Base-by-base conservation (phyloP, 371 early-diverging fungal species). In the Aphelidium insulamus region DNA sequence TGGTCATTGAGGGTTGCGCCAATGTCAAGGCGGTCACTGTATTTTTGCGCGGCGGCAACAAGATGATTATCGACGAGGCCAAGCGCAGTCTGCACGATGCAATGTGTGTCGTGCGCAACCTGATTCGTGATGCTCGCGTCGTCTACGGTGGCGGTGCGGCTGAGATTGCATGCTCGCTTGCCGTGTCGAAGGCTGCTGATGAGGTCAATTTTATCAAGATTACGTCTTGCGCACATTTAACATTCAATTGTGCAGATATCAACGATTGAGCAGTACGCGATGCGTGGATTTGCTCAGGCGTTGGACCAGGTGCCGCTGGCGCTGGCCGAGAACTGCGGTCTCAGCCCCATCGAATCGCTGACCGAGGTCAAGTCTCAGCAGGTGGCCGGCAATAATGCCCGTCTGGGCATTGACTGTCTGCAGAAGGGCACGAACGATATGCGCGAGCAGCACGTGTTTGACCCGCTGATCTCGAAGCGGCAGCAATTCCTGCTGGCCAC, bases 1-100 rank as follows among this genome's bases (percentile, higher is more conserved):
- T 99, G 33, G 78, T 94, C 9, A 90, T 99, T 55, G 95, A 97
- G 50, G 86, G 91, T 46, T 92, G 95, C 50, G 90, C 94, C 52
- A 91, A 91, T 61, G 71, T 81, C 23, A 80, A 87, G 41, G 90
- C 97, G 17, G 98, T 97, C 25, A 98, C 99, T 11, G 74, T 98
- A 24, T 81, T 99, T 53, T 83, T 98, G 20, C 75, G 98, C 40
- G 99, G 99, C 44, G 92, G 92, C 40, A 99, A 91, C 68, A 86
- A 98, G 54, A 92, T 95, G 90, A 90, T 97, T 36, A 90, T 99
- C 44, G 99, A 97, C 53, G 99, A 99, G 57, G 97, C 98, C 45
- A 92, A 98, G 66, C 77, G 99, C 35, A 84, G 88, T 34, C 67
- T 99, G 25, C 90, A 90, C 49, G 99, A 99, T 58, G 99, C 98